Conservation (phyloP, 2,329 filamentous ascomycete genomes). For the Mycosphaerelloides madeirae region DNA sequence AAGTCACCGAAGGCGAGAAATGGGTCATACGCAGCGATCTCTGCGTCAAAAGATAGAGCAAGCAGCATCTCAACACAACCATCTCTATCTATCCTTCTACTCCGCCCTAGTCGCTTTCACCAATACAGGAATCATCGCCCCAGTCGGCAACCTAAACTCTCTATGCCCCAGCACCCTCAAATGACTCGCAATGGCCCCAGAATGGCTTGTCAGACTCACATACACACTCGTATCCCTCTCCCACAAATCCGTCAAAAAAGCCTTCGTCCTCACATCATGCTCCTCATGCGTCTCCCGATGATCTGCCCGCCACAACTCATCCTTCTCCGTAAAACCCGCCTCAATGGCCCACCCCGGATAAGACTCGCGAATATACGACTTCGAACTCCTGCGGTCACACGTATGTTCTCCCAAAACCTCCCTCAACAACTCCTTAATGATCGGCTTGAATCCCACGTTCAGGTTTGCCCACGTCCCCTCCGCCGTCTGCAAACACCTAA, state of each 20-base stretch:
- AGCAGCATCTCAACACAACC: not conserved
- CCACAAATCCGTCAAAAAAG: conserved; percentile 53
- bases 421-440: conserved; percentile 59
- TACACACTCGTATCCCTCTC: conserved; percentile 43
- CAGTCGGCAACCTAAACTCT: conserved; percentile 45
- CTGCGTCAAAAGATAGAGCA: conserved; percentile 54
- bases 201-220: conserved; percentile 55
- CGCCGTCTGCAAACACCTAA: conserved; percentile 59
- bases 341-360: conserved; percentile 57
- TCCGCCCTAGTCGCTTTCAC: conserved; percentile 35
- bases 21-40: conserved; percentile 87
- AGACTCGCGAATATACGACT: conserved; percentile 48
- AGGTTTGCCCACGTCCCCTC: conserved; percentile 57
- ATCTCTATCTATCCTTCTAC: not conserved
- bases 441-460: conserved; percentile 51
- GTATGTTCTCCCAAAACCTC: conserved; percentile 65
- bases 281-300: conserved; percentile 21
- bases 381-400: conserved; percentile 59
- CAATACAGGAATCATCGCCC: conserved; percentile 49
- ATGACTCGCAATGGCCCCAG: conserved; percentile 54
- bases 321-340: conserved; percentile 56
- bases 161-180: conserved; percentile 45
- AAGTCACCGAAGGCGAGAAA: conserved; percentile 77
- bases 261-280: conserved; percentile 17
- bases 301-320: conserved; percentile 44